These are phyloP conservation scores for Fraxinus platypoda DNA, from an alignment of 305 asterid species.

Conservation along the genomic window DNA sequence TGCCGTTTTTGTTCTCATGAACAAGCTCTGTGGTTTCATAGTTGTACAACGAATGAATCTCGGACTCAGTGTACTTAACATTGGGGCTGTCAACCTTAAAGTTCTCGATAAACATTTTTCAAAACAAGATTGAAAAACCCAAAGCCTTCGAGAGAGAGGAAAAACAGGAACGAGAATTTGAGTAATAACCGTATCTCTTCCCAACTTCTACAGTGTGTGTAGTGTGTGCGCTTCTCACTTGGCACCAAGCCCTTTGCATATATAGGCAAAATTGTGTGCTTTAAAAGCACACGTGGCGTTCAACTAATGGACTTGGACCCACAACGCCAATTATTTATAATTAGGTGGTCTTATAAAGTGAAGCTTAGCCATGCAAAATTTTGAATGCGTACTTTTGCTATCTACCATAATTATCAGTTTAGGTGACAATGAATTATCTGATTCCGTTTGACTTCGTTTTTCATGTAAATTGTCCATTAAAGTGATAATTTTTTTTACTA, in stretches of 20 bases:
- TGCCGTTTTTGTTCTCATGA: slow-evolving; percentile 72
- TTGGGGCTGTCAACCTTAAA: slow-evolving; percentile 95
- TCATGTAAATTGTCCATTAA: too few relatives aligned
- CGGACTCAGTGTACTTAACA: slow-evolving; percentile 68
- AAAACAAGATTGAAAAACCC: neutral
- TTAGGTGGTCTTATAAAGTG: slow-evolving; percentile 11
- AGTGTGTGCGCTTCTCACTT: neutral
- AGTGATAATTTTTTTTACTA: too few relatives aligned
- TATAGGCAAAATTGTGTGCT: slow-evolving; percentile 34
- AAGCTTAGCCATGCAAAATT: slow-evolving; percentile 56
- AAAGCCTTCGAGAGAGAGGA: neutral
- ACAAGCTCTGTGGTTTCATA: slow-evolving; percentile 89
- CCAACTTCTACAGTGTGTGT: neutral
- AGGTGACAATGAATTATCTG: too few relatives aligned
- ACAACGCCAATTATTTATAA: neutral
- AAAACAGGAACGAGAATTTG: neutral
- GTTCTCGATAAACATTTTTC: slow-evolving; percentile 74
- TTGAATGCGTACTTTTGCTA: neutral
- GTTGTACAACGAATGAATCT: slow-evolving; percentile 70
- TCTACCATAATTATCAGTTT: too few relatives aligned
- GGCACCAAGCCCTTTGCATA: slow-evolving; percentile 25
- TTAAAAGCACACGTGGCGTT: slow-evolving; percentile 38
- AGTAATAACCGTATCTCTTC: slow-evolving; percentile 8
- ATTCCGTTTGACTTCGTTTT: too few relatives aligned
- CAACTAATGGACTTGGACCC: slow-evolving; percentile 27